These are phyloP conservation scores for slime mould (Dictyostelium discoideum) DNA, from an alignment of 78 protist genomes.

Conservation along the genomic window DNA sequence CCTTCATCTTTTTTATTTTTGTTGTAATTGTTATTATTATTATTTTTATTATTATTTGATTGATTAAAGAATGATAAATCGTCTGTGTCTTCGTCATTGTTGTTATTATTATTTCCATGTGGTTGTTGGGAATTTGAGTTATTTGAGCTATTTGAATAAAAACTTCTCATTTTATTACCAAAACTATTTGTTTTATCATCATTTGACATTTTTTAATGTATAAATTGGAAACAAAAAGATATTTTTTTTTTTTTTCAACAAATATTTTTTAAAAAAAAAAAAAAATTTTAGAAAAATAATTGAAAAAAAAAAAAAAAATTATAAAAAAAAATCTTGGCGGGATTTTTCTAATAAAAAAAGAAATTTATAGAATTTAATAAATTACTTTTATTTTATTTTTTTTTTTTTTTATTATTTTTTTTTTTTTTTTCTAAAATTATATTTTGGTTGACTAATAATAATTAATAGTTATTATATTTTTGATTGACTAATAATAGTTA, in stretches of 20 bases:
- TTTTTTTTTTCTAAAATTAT: no score
- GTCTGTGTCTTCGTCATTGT: neutral
- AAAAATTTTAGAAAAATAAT: no score
- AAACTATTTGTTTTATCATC: neutral
- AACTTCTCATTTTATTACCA: neutral
- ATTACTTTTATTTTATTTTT: no score
- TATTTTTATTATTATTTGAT: neutral
- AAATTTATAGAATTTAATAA: neutral
- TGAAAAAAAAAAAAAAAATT: no score
- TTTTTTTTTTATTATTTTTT: no score
- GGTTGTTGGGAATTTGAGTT: slow-evolving; percentile 2
- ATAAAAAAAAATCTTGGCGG: neutral
- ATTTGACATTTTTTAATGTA: neutral
- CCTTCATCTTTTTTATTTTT: neutral
- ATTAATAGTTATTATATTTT: neutral
- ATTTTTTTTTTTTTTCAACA: neutral
- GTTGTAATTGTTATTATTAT: neutral
- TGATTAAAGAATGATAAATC: slow-evolving; percentile 5
- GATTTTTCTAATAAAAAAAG: neutral
- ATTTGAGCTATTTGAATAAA: neutral
- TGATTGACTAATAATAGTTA: neutral
- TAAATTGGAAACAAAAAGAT: neutral
- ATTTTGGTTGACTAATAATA: neutral
- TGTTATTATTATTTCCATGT: neutral
- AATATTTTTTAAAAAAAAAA: no score